Evolutionary conservation across 2,329 filamentous ascomycete genomes (phyloP), one percentile per base, ranked within the genome.

Genomic region (Colletotrichum nymphaeae): DNA sequence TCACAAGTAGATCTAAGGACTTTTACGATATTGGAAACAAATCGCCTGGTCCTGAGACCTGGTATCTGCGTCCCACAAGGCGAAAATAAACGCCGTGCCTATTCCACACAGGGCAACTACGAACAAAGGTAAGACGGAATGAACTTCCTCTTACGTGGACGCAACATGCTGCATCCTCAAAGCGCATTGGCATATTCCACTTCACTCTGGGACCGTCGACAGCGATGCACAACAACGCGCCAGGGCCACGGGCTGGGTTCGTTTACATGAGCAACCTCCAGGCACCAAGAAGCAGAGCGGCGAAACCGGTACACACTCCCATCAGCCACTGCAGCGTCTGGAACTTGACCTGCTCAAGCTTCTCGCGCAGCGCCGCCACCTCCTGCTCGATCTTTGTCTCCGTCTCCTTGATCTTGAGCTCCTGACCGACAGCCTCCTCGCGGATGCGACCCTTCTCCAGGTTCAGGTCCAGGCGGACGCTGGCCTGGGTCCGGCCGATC

Each of bases 331-430:
- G 97, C 82, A 99, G 84, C 46, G 97, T 98, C 81, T 95, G 95
- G 84, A 98, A 98, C 88, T 99, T 99, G 83, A 99, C 97, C 77
- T 95, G 94, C 86, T 99, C 97, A 60, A 99, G 88, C 85, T 97
- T 93, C 87, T 98, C 97, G 77, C 95, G 88, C 80, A 99, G 83
- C 37, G 93, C 93, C 53, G 96, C 96, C 67, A 97, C 95, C 87
- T 98, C 97, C 85, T 98, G 96, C 87, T 99, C 97, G 79, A 99
- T 98, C 84, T 97, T 93, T 71, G 95, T 98, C 86, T 99, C 97
- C 14, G 97, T 98, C 89, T 99, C 97, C 87, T 98, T 98, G 79
- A 99, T 95, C 87, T 98, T 97, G 84, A 99, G 91, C 84, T 99
- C 97, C 85, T 98, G 97, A 71, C 94, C 93, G 77, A 98, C 97